These are phyloP conservation scores for Striga asiatica DNA, from an alignment of 257 asterid species.

Conservation along the genomic window DNA sequence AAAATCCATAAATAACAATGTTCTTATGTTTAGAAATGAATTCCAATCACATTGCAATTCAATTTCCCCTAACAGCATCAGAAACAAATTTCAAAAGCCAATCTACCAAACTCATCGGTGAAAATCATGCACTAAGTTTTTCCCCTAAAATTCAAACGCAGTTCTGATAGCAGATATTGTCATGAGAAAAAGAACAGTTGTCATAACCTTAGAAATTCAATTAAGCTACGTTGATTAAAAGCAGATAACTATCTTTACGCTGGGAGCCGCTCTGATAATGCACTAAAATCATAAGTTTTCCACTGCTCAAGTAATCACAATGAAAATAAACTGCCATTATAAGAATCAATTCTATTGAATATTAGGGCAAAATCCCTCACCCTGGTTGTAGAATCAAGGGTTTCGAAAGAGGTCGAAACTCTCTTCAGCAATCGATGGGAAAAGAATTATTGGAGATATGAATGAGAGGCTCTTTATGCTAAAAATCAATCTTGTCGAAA, in stretches of 20 bases:
- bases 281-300: neutral
- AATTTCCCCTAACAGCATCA: neutral
- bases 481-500: no score
- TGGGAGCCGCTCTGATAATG: no score
- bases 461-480: no score
- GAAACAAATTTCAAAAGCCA: neutral
- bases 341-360: neutral
- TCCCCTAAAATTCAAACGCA: slow-evolving; percentile 1
- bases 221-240: neutral
- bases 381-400: slow-evolving; percentile 3
- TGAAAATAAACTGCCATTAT: neutral
- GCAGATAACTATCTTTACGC: neutral
- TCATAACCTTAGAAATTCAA: slow-evolving; percentile 1
- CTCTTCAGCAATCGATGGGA: slow-evolving; percentile 1
- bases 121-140: no score
- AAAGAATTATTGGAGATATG: no score
- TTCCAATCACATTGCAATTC: no score
- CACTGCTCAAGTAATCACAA: neutral
- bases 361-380: slow-evolving; percentile 14
- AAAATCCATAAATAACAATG: neutral
- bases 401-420: neutral
- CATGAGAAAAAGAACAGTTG: neutral
- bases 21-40: neutral
- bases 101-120: no score
- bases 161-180: neutral